Percentiles rank a stretch among this genome's conserved stretches.
phyloP scores from a whole-genome alignment of 495 filamentous ascomycete species.

The Tuber magnatum region DNA sequence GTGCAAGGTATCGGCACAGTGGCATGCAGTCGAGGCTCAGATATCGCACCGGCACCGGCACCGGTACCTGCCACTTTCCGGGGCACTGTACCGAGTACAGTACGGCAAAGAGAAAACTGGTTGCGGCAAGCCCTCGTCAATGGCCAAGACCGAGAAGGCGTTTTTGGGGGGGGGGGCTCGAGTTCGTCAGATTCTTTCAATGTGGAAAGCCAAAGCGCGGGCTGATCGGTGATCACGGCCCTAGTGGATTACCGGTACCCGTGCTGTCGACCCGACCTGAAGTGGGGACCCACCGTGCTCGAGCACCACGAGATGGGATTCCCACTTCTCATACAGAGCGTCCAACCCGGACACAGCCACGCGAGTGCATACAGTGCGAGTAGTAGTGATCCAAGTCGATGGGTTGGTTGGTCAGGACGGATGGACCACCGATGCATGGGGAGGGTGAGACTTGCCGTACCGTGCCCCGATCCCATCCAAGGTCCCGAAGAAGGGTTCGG shows the following conservation, averaged over 20 bases:
- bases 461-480: neutral
- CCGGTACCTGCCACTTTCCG: neutral
- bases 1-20: neutral
- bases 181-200: neutral
- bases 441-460: neutral
- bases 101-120: neutral
- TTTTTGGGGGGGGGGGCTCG: too few species aligned
- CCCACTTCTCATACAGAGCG: neutral
- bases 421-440: neutral
- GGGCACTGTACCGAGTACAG: too few species aligned
- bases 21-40: neutral
- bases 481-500: neutral
- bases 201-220: neutral
- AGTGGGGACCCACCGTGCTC: too few species aligned
- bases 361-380: too few species aligned
- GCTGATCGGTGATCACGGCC: neutral
- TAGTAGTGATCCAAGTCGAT: neutral
- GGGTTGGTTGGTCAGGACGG: neutral
- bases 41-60: neutral
- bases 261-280: neutral
- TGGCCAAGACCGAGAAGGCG: neutral
- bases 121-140: neutral
- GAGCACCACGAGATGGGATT: too few species aligned
- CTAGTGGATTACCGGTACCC: neutral
- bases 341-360: neutral